phyloP scores from a whole-genome alignment of 2,329 filamentous ascomycete species.

The Aspergillus texensis region DNA sequence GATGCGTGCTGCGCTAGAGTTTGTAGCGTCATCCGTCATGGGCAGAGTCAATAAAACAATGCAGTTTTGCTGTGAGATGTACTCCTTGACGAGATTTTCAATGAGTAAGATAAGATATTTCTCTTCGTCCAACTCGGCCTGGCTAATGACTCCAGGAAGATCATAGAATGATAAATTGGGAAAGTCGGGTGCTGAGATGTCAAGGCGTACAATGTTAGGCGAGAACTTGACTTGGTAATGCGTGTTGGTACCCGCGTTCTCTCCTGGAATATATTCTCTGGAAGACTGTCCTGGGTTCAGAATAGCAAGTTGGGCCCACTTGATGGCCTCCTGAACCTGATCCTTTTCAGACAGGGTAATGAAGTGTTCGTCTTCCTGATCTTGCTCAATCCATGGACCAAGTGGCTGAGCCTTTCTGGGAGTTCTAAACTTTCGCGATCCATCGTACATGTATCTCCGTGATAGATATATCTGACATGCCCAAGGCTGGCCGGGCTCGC shows the following conservation, averaged over 20 bases:
- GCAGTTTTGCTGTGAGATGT: slow-evolving; percentile 69
- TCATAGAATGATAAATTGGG: slow-evolving; percentile 83
- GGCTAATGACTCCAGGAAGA: slow-evolving; percentile 78
- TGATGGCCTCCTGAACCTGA: slow-evolving; percentile 68
- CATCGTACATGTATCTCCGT: slow-evolving; percentile 62
- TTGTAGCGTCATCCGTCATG: slow-evolving; percentile 78
- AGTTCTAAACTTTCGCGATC: slow-evolving; percentile 41
- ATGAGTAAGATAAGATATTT: slow-evolving; percentile 73
- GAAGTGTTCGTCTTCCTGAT: slow-evolving; percentile 59
- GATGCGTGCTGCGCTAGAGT: slow-evolving; percentile 69
- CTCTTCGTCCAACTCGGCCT: slow-evolving; percentile 65
- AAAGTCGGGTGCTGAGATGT: slow-evolving; percentile 71
- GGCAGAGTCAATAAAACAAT: slow-evolving; percentile 77
- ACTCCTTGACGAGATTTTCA: slow-evolving; percentile 68
- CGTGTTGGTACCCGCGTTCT: slow-evolving; percentile 40
- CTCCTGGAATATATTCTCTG: slow-evolving; percentile 57
- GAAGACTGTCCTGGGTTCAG: slow-evolving; percentile 66
- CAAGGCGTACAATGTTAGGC: slow-evolving; percentile 76
- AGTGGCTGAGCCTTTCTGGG: slow-evolving; percentile 59
- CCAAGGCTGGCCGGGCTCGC: slow-evolving; percentile 55
- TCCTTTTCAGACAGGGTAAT: slow-evolving; percentile 62
- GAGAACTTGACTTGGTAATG: slow-evolving; percentile 67
- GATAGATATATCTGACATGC: slow-evolving; percentile 69
- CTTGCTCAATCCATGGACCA: slow-evolving; percentile 64
- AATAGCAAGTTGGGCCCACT: slow-evolving; percentile 75